Conservation (phyloP, 495 filamentous ascomycete species). For the Amorphotheca resinae region DNA sequence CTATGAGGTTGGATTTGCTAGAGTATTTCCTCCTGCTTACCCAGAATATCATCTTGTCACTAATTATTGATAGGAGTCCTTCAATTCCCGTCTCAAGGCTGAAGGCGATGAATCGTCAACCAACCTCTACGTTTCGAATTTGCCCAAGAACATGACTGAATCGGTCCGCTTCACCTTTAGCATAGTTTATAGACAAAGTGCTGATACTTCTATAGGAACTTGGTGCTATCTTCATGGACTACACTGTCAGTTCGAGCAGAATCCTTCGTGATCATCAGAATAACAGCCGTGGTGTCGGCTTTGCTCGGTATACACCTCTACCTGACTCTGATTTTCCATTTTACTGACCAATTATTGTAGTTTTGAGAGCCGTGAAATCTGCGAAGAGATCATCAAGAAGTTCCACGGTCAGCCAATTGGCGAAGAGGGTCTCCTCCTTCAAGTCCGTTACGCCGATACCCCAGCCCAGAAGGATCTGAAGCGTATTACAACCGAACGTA, state of each 20-base stretch:
- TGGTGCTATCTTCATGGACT: constrained; percentile 66
- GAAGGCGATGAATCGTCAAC: constrained; percentile 76
- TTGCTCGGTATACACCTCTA: constrained; percentile 61
- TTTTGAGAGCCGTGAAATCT: constrained; percentile 78
- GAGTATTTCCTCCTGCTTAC: constrained; percentile 37
- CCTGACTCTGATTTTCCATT: not conserved
- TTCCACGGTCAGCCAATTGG: constrained; percentile 68
- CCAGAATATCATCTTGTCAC: constrained; percentile 8
- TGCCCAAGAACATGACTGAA: constrained; percentile 82
- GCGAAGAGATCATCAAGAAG: constrained; percentile 70
- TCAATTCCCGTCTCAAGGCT: constrained; percentile 90
- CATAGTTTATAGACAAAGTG: not conserved
- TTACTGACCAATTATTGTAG: constrained; percentile 28
- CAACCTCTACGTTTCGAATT: constrained; percentile 94
- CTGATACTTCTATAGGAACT: constrained; percentile 39
- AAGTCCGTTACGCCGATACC: constrained; percentile 94
- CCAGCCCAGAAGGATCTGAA: constrained; percentile 93
- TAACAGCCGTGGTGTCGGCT: constrained; percentile 91
- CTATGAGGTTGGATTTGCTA: constrained; percentile 93
- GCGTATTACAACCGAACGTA: constrained; percentile 80
- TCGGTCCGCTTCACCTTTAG: constrained; percentile 41
- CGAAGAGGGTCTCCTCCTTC: constrained; percentile 63
- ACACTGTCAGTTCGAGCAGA: constrained; percentile 77
- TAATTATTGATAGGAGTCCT: constrained; percentile 58
- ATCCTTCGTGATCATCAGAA: constrained; percentile 83